phyloP scores from a whole-genome alignment of 2,329 filamentous ascomycete genomes.

The Zymoseptoria ardabiliae region DNA sequence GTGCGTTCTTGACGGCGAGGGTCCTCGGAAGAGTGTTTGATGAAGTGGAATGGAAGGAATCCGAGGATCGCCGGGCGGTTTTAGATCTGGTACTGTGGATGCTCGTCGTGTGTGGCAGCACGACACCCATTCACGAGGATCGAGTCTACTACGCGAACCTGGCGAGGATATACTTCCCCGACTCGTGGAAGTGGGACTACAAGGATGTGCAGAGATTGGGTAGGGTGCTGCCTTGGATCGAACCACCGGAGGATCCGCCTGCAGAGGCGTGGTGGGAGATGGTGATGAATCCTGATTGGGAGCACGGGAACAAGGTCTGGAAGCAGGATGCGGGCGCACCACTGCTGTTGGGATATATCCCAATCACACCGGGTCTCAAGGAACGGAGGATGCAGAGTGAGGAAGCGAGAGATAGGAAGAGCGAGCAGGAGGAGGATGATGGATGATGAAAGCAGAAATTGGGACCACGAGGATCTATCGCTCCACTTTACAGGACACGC shows the following conservation, averaged over 20 bases:
- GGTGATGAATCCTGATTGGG: not conserved
- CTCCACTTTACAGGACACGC: not conserved
- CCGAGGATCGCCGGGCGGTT: not conserved
- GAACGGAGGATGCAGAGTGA: not conserved
- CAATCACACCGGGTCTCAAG: not conserved
- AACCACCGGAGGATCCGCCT: not conserved
- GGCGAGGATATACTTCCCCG: constrained; percentile 3
- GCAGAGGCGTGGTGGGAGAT: not conserved
- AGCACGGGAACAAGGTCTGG: not conserved
- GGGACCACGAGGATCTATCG: not conserved
- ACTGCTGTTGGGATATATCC: not conserved
- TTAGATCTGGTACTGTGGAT: constrained; percentile 12
- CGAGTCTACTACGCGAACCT: constrained; percentile 7
- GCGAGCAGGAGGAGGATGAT: not conserved
- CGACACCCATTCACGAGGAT: not conserved
- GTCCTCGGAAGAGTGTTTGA: not conserved
- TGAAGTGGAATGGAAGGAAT: not conserved
- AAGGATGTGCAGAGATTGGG: constrained; percentile 6
- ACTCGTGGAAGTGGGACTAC: not conserved
- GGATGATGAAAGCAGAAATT: not conserved
- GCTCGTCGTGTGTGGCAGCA: constrained; percentile 9
- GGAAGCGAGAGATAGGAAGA: not conserved
- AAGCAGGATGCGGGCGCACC: not conserved
- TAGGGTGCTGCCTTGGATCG: constrained; percentile 11
- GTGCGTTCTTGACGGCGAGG: constrained; percentile 2